These are phyloP conservation scores for Asterophora lycoperdoides DNA, from an alignment of 768 basidiomycete species.

Conservation along the genomic window DNA sequence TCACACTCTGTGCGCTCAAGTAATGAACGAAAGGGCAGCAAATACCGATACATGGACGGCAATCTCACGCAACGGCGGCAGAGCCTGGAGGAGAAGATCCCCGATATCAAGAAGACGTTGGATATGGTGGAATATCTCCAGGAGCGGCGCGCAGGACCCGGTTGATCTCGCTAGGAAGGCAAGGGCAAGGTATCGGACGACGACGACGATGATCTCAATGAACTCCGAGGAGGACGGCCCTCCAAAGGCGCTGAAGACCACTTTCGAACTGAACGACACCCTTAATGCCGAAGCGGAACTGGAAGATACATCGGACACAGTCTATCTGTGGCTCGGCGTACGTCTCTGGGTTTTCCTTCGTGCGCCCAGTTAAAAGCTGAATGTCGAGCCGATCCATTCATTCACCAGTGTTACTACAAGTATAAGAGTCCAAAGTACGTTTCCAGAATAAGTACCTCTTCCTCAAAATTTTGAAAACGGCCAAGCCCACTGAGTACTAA, in stretches of 20 bases:
- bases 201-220: slow-evolving; percentile 50
- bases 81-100: slow-evolving; percentile 89
- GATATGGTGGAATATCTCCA: slow-evolving; percentile 83
- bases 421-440: no score
- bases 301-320: slow-evolving; percentile 81
- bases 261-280: slow-evolving; percentile 96
- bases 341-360: slow-evolving; percentile 21
- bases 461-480: no score
- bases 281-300: slow-evolving; percentile 89
- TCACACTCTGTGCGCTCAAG: slow-evolving; percentile 17
- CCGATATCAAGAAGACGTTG: slow-evolving; percentile 91
- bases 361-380: neutral
- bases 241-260: slow-evolving; percentile 63
- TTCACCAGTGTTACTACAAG: no score
- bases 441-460: no score
- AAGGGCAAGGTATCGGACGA: slow-evolving; percentile 44
- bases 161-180: slow-evolving; percentile 60
- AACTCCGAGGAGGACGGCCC: slow-evolving; percentile 43
- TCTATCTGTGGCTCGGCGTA: slow-evolving; percentile 96
- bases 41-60: slow-evolving; percentile 97
- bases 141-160: slow-evolving; percentile 64
- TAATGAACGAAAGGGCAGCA: slow-evolving; percentile 56
- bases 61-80: slow-evolving; percentile 74
- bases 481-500: no score
- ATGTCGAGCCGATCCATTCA: no score